Base-by-base conservation (phyloP, 2,329 filamentous ascomycete species). In the Penicillium hesseltinei region DNA sequence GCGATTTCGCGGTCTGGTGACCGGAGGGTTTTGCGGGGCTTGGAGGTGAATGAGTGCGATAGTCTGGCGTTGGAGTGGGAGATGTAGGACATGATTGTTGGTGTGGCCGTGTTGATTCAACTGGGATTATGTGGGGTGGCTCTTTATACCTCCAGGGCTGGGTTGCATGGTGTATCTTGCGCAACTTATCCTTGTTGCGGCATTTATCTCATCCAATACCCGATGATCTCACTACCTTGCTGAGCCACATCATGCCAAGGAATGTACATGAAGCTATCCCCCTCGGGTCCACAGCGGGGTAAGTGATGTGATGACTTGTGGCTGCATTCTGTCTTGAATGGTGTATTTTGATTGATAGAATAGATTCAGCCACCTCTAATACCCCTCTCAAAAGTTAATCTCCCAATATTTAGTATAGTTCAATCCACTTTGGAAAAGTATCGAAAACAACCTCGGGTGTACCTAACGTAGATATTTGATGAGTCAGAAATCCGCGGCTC, bases 1-100 rank as follows among this genome's bases (percentile, higher is more conserved):
- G 64, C 64, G 51, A 68, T 50, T 7, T 63, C 57, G 17, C 61
- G 64, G 15, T 62, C 44, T 21, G 66, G 66, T 5, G 64, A 52
- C 25, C 58, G 59, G 29, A 67, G 53, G 11, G 56, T 42, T 25
- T 60, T 59, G 45, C 66, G 65, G 2, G 59, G 58, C 27, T 55
- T 58, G 27, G 53, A 44, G 33, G 49, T 56, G 10, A 49, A 59
- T 17, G 53, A 19, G 7, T 51, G 61, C 11, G 62, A 58, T 45
- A 67, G 54, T 19, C 64, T 56, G 40, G 62, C 60, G 11, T 66
- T 58, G 8, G 56, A 55, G 44, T 65, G 66, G 29, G 57, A 61
- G n/a, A 50, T 48, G 42, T 58, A 62, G 15, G 60, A 61, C 60
- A 63, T 61, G 40, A 43, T 29, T 39, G 44, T 29, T 33, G 27